Conservation (phyloP, 1,284 basidiomycete species). For the Xerocomus minutiporus region DNA sequence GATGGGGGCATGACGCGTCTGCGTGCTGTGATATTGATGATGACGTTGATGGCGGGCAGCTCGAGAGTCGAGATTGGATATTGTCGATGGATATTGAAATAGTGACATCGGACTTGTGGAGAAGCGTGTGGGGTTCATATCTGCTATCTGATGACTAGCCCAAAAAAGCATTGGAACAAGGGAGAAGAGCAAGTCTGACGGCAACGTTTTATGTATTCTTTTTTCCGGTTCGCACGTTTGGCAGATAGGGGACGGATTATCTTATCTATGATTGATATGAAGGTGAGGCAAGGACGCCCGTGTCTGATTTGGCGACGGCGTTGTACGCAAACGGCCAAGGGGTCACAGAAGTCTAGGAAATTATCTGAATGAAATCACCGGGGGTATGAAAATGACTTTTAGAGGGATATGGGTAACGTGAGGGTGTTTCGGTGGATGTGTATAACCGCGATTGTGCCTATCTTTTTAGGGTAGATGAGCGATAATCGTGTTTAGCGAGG, state of each 20-base stretch:
- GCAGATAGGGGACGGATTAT: not conserved
- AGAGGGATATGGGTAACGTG: not conserved
- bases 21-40: not conserved
- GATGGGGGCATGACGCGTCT: not conserved
- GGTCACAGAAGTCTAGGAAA: not conserved
- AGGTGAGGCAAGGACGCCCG: not conserved
- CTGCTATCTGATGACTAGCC: not conserved
- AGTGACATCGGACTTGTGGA: not conserved
- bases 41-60: not conserved
- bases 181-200: not conserved
- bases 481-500: not conserved
- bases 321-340: not conserved
- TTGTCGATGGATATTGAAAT: not conserved
- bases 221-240: not conserved
- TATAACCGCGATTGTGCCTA: not conserved
- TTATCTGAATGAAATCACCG: not conserved
- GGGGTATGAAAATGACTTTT: not conserved
- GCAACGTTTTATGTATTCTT: not conserved
- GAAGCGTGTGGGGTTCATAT: not conserved
- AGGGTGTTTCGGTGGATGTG: not conserved
- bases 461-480: not conserved
- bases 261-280: not conserved
- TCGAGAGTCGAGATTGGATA: not conserved
- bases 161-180: not conserved
- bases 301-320: not conserved